Evolutionary conservation across 805 yeast genomes (phyloP).

Genomic region (Candida pseudofarinosa): DNA sequence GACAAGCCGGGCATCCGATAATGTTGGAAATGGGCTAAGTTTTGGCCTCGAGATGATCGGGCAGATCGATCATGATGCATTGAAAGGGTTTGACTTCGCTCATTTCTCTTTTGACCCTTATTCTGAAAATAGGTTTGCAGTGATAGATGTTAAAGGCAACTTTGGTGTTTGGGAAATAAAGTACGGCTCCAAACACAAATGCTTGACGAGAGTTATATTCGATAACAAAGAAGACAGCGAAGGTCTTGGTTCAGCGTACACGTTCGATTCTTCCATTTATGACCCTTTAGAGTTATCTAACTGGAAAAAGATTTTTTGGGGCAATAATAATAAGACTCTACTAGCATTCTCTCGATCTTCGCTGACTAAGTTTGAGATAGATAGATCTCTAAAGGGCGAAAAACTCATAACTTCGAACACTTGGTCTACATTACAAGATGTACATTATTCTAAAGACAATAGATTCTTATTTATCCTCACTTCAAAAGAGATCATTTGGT

Average conservation of each 20-base stretch:
- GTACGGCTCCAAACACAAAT: background rate
- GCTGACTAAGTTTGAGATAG: conserved; percentile 26
- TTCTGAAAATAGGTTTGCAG: conserved; percentile 33
- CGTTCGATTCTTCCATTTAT: conserved; percentile 14
- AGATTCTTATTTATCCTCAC: conserved; percentile 54
- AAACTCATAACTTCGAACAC: conserved; percentile 45
- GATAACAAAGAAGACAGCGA: background rate
- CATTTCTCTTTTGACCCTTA: conserved; percentile 45
- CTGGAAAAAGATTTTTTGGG: conserved; percentile 53
- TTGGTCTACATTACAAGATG: conserved; percentile 52
- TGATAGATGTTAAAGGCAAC: conserved; percentile 52
- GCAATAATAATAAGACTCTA: conserved; percentile 18
- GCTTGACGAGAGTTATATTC: conserved; percentile 3
- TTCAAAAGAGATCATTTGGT: conserved; percentile 59
- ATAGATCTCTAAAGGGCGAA: conserved; percentile 13
- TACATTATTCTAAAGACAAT: conserved; percentile 17
- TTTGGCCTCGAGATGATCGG: conserved; percentile 11
- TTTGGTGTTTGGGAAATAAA: conserved; percentile 38
- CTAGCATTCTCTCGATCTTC: conserved; percentile 43
- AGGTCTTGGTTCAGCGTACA: background rate
- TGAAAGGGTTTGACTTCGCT: conserved; percentile 35
- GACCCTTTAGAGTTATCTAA: conserved; percentile 52
- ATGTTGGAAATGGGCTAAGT: background rate
- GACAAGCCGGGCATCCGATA: conserved; percentile 5
- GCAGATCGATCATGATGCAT: conserved; percentile 15